Percentiles rank a stretch among this genome's conserved stretches.
These are phyloP conservation scores for Chrysanthemum lavandulifolium DNA, from an alignment of 129 eudicot species.

Conservation along the genomic window DNA sequence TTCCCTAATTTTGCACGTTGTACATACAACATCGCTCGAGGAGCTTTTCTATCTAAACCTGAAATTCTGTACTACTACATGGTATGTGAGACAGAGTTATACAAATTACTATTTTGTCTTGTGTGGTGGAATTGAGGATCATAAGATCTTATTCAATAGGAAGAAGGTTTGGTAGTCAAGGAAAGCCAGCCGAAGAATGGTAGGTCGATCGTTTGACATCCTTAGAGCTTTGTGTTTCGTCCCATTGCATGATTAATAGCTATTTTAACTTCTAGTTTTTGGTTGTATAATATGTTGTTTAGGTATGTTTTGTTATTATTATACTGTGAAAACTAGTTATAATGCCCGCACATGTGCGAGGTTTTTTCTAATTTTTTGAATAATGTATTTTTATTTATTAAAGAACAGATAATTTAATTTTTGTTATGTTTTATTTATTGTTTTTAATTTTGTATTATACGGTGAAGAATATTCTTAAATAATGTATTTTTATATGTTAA, in stretches of 20 bases:
- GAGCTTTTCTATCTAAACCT: background rate
- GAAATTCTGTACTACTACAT: background rate
- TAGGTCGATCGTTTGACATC: background rate
- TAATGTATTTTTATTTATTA: no score
- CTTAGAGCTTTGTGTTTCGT: slow-evolving; percentile 8
- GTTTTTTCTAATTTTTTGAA: no score
- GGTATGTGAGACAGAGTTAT: background rate
- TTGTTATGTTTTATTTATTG: no score
- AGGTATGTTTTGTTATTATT: background rate
- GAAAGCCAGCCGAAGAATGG: slow-evolving; percentile 17
- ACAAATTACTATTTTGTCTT: background rate
- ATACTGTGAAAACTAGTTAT: background rate
- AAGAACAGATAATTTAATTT: no score
- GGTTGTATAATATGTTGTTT: background rate
- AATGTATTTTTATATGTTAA: no score
- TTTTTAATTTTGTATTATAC: no score
- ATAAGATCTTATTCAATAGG: slow-evolving; percentile 1
- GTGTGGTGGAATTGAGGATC: slow-evolving; percentile 16
- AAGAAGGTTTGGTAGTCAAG: slow-evolving; percentile 19
- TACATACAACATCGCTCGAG: background rate
- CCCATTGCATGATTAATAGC: slow-evolving; percentile 6
- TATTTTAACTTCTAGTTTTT: slow-evolving; percentile 7
- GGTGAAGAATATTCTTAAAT: no score
- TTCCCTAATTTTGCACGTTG: background rate
- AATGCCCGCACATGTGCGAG: no score